These are phyloP conservation scores for Citrus sinensis DNA, from an alignment of 345 rosid species.

Conservation along the genomic window DNA sequence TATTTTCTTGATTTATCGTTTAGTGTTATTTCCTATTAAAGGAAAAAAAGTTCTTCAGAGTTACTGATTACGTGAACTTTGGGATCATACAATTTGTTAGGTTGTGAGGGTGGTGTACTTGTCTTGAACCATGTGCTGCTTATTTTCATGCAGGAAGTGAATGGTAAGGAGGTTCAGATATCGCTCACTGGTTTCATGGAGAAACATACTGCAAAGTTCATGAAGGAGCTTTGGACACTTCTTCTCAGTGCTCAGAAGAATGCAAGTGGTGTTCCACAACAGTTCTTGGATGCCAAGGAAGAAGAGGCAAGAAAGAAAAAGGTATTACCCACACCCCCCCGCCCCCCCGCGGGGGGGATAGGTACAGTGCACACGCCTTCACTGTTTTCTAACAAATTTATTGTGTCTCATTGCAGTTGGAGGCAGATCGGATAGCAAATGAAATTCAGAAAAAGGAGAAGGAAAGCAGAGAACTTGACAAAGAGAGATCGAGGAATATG, in stretches of 20 bases:
- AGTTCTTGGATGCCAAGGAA: slow-evolving; percentile 77
- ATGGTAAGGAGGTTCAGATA: slow-evolving; percentile 91
- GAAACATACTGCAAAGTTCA: slow-evolving; percentile 89
- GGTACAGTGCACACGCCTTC: not conserved
- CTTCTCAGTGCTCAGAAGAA: slow-evolving; percentile 88
- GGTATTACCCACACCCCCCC: slow-evolving; percentile 29
- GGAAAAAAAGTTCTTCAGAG: not conserved
- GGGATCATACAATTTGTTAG: not conserved
- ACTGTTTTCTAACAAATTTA: slow-evolving; percentile 9
- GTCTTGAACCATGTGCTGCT: not conserved
- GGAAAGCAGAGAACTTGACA: slow-evolving; percentile 55
- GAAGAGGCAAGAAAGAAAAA: slow-evolving; percentile 75
- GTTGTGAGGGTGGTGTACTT: not conserved
- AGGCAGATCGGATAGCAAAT: slow-evolving; percentile 47
- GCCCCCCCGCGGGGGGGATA: fast-evolving
- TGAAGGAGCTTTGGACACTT: slow-evolving; percentile 98
- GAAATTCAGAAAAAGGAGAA: slow-evolving; percentile 70
- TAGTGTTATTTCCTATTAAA: not conserved
- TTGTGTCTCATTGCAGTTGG: slow-evolving; percentile 48
- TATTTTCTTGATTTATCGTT: not conserved
- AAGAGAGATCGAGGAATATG: slow-evolving; percentile 52
- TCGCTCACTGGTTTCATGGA: slow-evolving; percentile 96
- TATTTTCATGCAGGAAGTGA: slow-evolving; percentile 54
- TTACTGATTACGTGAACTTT: not conserved
- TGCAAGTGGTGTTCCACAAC: slow-evolving; percentile 90